These are phyloP conservation scores for Nitzschia sp. DNA, from an alignment of 108 stramenopile genomes.

Conservation along the genomic window DNA sequence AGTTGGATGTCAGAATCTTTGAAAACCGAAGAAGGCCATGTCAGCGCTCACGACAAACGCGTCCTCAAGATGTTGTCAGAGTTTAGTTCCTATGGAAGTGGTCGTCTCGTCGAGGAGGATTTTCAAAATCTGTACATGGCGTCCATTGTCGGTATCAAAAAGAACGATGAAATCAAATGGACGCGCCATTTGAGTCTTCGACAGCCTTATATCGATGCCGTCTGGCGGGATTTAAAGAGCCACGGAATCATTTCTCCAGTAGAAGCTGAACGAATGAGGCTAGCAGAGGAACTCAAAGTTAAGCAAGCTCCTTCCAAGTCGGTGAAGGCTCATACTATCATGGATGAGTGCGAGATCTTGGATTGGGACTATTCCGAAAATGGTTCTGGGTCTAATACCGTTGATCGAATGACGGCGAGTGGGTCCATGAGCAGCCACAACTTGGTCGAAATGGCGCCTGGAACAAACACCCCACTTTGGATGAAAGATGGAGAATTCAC, in stretches of 20 bases:
- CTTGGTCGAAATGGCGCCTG: constrained; percentile 58
- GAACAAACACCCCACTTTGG: constrained; percentile 59
- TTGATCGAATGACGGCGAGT: background rate
- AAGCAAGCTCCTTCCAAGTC: background rate
- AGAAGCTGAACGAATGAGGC: constrained; percentile 49
- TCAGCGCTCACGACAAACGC: constrained; percentile 64
- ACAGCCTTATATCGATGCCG: constrained; percentile 36
- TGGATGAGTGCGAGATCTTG: constrained; percentile 83
- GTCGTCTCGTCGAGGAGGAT: constrained; percentile 52
- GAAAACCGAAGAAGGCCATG: constrained; percentile 18
- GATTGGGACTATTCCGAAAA: constrained; percentile 34
- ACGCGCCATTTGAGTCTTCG: constrained; percentile 25
- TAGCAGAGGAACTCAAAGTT: constrained; percentile 31
- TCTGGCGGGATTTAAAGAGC: constrained; percentile 78
- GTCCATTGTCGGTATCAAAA: constrained; percentile 31
- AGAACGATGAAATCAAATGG: background rate
- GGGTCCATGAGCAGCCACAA: constrained; percentile 68
- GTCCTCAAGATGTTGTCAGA: constrained; percentile 52
- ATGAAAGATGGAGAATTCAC: constrained; percentile 81
- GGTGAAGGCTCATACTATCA: constrained; percentile 13
- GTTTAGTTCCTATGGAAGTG: constrained; percentile 59
- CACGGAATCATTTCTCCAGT: constrained; percentile 71
- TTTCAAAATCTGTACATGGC: constrained; percentile 63
- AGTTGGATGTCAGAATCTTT: constrained; percentile 72
- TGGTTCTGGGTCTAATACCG: background rate